phyloP scores from a whole-genome alignment of 2,329 filamentous ascomycete genomes.

The Penicillium digitatum region DNA sequence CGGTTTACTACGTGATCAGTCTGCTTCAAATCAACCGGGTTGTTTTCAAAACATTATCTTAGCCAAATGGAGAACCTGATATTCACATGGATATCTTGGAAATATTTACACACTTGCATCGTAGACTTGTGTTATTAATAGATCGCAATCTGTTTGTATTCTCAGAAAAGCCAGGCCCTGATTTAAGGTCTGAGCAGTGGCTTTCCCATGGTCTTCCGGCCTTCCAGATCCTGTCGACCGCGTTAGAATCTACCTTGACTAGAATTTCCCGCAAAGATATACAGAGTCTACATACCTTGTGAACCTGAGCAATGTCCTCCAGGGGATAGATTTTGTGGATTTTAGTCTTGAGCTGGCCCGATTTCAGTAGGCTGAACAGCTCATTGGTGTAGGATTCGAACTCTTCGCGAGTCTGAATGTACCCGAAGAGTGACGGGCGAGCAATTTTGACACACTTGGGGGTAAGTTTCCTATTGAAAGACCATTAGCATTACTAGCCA shows the following conservation, averaged over 20 bases:
- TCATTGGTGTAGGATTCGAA: conserved; percentile 66
- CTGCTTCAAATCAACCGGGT: background rate
- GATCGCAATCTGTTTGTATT: background rate
- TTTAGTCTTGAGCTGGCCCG: conserved; percentile 65
- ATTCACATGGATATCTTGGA: background rate
- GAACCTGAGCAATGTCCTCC: conserved; percentile 66
- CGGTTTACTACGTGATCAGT: background rate
- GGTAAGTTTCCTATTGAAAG: conserved; percentile 45
- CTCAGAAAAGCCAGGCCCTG: background rate
- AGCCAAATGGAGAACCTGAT: background rate
- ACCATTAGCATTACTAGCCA: conserved; percentile 9
- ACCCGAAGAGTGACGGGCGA: conserved; percentile 69
- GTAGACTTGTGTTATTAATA: background rate
- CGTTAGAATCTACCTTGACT: background rate
- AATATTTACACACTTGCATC: background rate
- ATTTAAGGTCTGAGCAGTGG: conserved; percentile 63
- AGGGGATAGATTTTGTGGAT: conserved; percentile 76
- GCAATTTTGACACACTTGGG: conserved; percentile 74
- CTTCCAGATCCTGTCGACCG: conserved; percentile 62
- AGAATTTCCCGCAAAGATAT: background rate
- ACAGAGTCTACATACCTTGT: conserved; percentile 45
- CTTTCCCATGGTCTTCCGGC: conserved; percentile 80
- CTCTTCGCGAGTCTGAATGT: conserved; percentile 66
- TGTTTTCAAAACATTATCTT: background rate
- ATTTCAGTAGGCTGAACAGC: conserved; percentile 67